Evolutionary conservation across 2,329 filamentous ascomycete genomes (phyloP).

Genomic region (Aspergillus ibericus): DNA sequence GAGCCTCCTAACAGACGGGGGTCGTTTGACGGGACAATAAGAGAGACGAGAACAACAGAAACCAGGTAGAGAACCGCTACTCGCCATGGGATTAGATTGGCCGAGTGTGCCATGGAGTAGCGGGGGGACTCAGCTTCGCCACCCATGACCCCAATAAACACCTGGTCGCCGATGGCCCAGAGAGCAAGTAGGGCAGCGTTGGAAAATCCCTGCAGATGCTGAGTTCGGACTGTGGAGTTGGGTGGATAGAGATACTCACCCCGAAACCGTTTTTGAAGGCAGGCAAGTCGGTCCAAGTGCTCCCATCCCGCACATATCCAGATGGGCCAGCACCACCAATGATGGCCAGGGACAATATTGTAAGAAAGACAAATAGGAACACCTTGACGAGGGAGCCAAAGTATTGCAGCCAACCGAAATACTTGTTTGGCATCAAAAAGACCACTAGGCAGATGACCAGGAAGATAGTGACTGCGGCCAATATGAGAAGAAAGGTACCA

Average conservation of each 20-base stretch:
- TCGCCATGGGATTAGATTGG: conserved; percentile 12
- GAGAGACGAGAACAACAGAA: conserved; percentile 4
- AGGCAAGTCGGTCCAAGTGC: conserved; percentile 33
- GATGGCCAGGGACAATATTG: conserved; percentile 39
- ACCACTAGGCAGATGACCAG: conserved; percentile 20
- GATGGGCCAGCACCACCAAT: conserved; percentile 43
- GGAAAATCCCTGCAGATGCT: conserved; percentile 27
- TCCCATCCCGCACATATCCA: conserved; percentile 32
- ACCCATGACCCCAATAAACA: conserved; percentile 37
- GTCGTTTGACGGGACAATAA: conserved; percentile 25
- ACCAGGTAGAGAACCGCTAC: conserved; percentile 17
- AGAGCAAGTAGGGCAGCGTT: conserved; percentile 32
- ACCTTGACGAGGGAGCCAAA: conserved; percentile 40
- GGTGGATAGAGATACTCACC: neutral
- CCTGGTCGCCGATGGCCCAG: conserved; percentile 33
- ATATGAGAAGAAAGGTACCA: neutral
- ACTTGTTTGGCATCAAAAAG: conserved; percentile 29
- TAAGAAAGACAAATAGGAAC: conserved; percentile 37
- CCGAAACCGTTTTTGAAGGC: conserved; percentile 38
- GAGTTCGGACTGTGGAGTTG: neutral
- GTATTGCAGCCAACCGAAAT: conserved; percentile 42
- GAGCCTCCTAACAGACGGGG: conserved; percentile 27
- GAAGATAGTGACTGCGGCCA: conserved; percentile 9
- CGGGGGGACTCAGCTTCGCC: conserved; percentile 39
- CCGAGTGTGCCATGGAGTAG: conserved; percentile 35